A percentile compares a stretch with the other conserved stretches of the same genome.
phyloP scores from a whole-genome alignment of 2,329 filamentous ascomycete species.

The Whalleya microplaca region DNA sequence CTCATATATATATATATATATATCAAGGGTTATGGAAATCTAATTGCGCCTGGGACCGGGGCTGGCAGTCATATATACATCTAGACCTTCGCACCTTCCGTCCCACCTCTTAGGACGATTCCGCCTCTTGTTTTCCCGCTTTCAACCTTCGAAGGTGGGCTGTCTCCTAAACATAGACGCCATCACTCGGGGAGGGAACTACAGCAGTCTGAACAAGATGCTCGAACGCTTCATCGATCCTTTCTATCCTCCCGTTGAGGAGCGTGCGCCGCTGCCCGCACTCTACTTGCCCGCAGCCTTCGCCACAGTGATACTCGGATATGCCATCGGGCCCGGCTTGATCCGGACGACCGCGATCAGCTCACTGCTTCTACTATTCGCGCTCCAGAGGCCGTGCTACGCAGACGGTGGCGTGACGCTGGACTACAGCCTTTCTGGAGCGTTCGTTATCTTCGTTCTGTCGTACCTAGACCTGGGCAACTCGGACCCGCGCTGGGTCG shows the following conservation, averaged over 20 bases:
- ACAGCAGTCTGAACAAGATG: background rate
- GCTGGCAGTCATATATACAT: too few species aligned
- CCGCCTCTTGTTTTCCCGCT: too few species aligned
- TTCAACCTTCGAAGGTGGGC: background rate
- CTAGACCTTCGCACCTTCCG: too few species aligned
- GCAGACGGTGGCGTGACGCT: slow-evolving; percentile 8
- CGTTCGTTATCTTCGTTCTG: slow-evolving; percentile 1
- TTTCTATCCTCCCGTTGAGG: slow-evolving; percentile 10
- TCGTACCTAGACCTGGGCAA: slow-evolving; percentile 6
- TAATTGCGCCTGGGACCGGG: too few species aligned
- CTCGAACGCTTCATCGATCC: background rate
- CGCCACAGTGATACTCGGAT: slow-evolving; percentile 3
- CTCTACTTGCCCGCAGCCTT: slow-evolving; percentile 1
- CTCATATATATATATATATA: too few species aligned
- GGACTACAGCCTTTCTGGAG: slow-evolving; percentile 9
- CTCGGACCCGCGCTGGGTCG: slow-evolving; percentile 9
- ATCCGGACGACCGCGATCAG: background rate
- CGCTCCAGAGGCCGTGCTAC: slow-evolving; percentile 8
- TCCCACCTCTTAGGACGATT: too few species aligned
- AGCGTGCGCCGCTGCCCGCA: slow-evolving; percentile 11
- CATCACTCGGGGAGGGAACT: background rate
- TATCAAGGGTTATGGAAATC: too few species aligned
- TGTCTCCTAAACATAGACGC: background rate
- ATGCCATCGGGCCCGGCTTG: slow-evolving; percentile 4
- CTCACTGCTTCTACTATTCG: background rate